Evolutionary conservation across 768 basidiomycete genomes (phyloP).

Genomic region (Trametes punicea): DNA sequence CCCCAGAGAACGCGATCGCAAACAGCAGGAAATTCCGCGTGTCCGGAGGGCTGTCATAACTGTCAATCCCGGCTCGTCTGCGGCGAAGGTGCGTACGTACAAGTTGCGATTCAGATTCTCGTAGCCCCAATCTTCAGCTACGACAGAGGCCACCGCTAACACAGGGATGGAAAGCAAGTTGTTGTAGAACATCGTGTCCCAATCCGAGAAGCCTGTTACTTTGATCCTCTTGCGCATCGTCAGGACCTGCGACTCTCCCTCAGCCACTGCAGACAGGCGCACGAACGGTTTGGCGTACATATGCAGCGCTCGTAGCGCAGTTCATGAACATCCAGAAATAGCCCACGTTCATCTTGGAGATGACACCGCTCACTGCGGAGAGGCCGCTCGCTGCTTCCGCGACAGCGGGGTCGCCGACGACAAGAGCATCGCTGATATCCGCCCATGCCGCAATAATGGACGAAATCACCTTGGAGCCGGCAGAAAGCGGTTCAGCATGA

Average conservation of each 20-base stretch:
- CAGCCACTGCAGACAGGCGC: not conserved
- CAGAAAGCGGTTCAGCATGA: not conserved
- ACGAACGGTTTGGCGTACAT: constrained; percentile 50
- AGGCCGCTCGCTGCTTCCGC: constrained; percentile 28
- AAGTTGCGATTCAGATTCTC: constrained; percentile 81
- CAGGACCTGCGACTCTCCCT: constrained; percentile 61
- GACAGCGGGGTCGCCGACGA: constrained; percentile 29
- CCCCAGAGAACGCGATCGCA: constrained; percentile 95
- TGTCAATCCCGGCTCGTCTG: not conserved
- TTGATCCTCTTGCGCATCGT: constrained; percentile 98
- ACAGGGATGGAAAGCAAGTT: constrained; percentile 94
- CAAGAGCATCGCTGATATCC: constrained; percentile 58
- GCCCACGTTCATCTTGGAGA: constrained; percentile 66
- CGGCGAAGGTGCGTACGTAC: constrained; percentile 46
- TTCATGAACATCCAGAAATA: constrained; percentile 98
- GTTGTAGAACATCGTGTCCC: constrained; percentile 99
- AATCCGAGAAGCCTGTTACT: constrained; percentile 90
- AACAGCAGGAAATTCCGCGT: constrained; percentile 75
- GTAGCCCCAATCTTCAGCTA: constrained; percentile 86
- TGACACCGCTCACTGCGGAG: constrained; percentile 40
- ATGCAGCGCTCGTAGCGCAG: constrained; percentile 85
- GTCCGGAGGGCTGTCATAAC: constrained; percentile 64
- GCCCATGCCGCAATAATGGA: constrained; percentile 97
- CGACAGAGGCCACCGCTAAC: constrained; percentile 73
- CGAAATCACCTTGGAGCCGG: constrained; percentile 68